These are phyloP conservation scores for Thielaviopsis musarum DNA, from an alignment of 2,329 filamentous ascomycete species.

Conservation along the genomic window DNA sequence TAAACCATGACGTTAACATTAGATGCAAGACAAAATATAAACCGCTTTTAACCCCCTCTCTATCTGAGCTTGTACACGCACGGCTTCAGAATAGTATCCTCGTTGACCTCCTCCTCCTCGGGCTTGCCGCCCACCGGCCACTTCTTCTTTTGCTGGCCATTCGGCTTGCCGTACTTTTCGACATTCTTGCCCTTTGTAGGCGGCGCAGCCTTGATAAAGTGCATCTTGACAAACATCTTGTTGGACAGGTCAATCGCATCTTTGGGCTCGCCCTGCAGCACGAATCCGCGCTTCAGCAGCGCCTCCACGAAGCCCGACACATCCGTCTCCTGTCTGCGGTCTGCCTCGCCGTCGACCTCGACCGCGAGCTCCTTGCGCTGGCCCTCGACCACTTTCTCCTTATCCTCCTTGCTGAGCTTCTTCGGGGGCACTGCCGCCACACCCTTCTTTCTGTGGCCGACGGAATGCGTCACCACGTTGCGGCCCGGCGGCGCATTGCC, in stretches of 20 bases:
- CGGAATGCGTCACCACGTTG: conserved; percentile 45
- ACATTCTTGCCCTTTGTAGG: conserved; percentile 63
- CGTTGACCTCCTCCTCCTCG: conserved; percentile 45
- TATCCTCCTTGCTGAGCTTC: conserved; percentile 21
- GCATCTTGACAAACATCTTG: conserved; percentile 98
- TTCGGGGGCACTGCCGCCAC: conserved; percentile 23
- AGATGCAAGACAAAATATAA: not conserved
- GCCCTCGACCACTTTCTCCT: conserved; percentile 28
- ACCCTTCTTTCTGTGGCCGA: conserved; percentile 48
- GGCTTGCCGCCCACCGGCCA: conserved; percentile 33
- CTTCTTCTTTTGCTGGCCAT: conserved; percentile 35
- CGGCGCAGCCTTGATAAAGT: conserved; percentile 69
- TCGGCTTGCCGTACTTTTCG: conserved; percentile 36
- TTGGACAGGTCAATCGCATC: conserved; percentile 64
- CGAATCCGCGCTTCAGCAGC: conserved; percentile 63
- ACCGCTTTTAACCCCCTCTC: not conserved
- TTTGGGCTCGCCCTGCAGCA: conserved; percentile 48
- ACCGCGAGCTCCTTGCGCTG: conserved; percentile 45
- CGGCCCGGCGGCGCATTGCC: conserved; percentile 14
- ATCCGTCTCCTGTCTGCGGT: conserved; percentile 58
- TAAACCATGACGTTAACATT: not conserved
- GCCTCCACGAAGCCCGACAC: conserved; percentile 77
- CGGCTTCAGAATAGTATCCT: conserved; percentile 60
- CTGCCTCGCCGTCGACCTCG: conserved; percentile 51
- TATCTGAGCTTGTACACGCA: conserved; percentile 89